Percentiles rank a stretch among this genome's conserved stretches.
phyloP scores from a whole-genome alignment of 805 yeast genomes.

The Yueomyces sp. region DNA sequence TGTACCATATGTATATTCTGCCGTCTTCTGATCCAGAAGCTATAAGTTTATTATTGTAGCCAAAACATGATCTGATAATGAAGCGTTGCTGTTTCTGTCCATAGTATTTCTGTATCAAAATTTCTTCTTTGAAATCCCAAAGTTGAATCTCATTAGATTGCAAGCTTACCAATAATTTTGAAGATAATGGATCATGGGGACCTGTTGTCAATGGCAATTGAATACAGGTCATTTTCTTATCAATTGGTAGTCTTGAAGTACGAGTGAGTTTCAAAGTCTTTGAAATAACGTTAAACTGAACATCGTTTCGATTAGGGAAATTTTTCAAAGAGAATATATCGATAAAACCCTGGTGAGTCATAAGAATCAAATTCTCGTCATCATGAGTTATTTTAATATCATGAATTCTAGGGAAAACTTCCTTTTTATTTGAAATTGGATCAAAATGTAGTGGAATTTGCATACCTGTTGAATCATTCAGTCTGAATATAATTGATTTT shows the following conservation, averaged over 20 bases:
- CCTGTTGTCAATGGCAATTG: constrained; percentile 29
- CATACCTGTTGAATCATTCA: constrained; percentile 13
- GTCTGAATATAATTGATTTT: constrained; percentile 13
- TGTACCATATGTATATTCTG: constrained; percentile 64
- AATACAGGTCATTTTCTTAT: constrained; percentile 52
- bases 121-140: constrained; percentile 57
- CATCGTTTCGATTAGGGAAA: constrained; percentile 2
- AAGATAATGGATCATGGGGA: constrained; percentile 1
- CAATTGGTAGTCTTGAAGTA: constrained; percentile 34
- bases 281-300: not conserved
- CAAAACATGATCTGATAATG: constrained; percentile 67
- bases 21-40: constrained; percentile 83
- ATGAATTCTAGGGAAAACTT: constrained; percentile 38
- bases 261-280: constrained; percentile 20
- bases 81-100: constrained; percentile 63
- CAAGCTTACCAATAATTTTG: constrained; percentile 44
- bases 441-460: constrained; percentile 1
- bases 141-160: constrained; percentile 67
- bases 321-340: constrained; percentile 41
- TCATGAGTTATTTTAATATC: constrained; percentile 57
- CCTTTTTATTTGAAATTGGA: constrained; percentile 2
- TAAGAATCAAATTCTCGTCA: constrained; percentile 47
- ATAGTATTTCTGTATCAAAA: constrained; percentile 46
- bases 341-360: constrained; percentile 48
- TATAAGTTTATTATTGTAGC: constrained; percentile 54